Conservation (phyloP, 352 stramenopile genomes). For the Thalassiosira pacifica region DNA sequence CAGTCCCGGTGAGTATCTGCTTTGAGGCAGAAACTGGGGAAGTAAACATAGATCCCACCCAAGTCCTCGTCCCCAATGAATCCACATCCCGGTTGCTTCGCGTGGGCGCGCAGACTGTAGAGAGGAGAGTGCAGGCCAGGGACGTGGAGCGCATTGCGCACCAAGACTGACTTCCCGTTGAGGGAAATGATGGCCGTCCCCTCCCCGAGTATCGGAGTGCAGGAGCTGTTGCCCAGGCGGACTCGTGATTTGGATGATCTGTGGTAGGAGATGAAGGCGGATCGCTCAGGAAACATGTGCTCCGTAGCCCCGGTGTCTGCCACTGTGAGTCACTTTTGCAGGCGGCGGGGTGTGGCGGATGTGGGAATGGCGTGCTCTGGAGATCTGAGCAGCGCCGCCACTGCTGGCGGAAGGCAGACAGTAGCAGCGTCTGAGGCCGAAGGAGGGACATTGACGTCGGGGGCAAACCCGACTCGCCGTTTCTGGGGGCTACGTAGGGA, state of each 20-base stretch:
- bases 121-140: slow-evolving; percentile 16
- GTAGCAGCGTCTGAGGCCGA: too few species aligned
- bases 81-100: slow-evolving; percentile 18
- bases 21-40: slow-evolving; percentile 32
- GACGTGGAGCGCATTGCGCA: slow-evolving; percentile 36
- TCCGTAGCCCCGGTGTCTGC: slow-evolving; percentile 39
- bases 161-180: slow-evolving; percentile 23
- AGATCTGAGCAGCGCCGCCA: too few species aligned
- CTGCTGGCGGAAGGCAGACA: too few species aligned
- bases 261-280: slow-evolving; percentile 34
- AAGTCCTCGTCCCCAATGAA: not conserved
- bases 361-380: not conserved
- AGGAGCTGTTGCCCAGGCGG: slow-evolving; percentile 34
- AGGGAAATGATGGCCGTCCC: slow-evolving; percentile 29
- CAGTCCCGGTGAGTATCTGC: slow-evolving; percentile 18
- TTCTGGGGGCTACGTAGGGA: too few species aligned
- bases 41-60: slow-evolving; percentile 28
- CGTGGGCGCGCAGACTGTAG: slow-evolving; percentile 11
- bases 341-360: not conserved
- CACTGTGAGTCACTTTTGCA: not conserved
- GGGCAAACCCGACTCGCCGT: too few species aligned
- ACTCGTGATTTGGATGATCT: not conserved
- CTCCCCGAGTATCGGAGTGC: slow-evolving; percentile 1
- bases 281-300: slow-evolving; percentile 22
- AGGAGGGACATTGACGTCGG: too few species aligned